Evolutionary conservation across 1,284 basidiomycete genomes (phyloP).

Genomic region (Phellopilus nigrolimitatus): DNA sequence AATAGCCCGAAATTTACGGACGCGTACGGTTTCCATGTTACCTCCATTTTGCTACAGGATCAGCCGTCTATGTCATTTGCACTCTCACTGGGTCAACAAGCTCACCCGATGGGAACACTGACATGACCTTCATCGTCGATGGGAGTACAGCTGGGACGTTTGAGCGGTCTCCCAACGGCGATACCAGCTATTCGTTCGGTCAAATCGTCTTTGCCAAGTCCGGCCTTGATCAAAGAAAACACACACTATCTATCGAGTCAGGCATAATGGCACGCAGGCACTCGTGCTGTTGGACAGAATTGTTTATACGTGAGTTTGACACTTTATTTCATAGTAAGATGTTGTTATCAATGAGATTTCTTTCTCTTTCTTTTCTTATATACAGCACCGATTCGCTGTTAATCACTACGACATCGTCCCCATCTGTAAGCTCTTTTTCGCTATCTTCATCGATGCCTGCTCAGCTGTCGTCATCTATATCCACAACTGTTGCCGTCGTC

Average conservation of each 20-base stretch:
- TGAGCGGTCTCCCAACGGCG: conserved; percentile 1
- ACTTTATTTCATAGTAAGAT: background rate
- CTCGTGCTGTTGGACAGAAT: conserved; percentile 16
- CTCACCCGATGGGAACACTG: conserved; percentile 12
- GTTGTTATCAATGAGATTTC: background rate
- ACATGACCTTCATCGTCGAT: conserved; percentile 15
- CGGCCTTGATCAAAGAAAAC: background rate
- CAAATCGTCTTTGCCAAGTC: conserved; percentile 5
- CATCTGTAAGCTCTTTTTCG: background rate
- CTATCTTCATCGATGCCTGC: background rate
- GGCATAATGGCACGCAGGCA: background rate
- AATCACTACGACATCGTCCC: too few relatives aligned
- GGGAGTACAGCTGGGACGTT: background rate
- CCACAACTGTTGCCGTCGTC: background rate
- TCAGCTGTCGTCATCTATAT: background rate
- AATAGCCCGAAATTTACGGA: background rate
- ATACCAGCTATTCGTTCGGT: background rate
- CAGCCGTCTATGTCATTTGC: conserved; percentile 16
- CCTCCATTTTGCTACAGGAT: conserved; percentile 4
- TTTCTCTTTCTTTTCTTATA: background rate
- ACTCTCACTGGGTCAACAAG: conserved; percentile 9
- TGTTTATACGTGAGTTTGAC: conserved; percentile 16
- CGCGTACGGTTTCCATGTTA: background rate
- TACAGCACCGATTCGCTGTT: background rate
- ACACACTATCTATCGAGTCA: conserved; percentile 3